A percentile compares a stretch with the other conserved stretches of the same genome.
phyloP scores from a whole-genome alignment of 140 eudicot genomes.

The Eryngium alpinum region DNA sequence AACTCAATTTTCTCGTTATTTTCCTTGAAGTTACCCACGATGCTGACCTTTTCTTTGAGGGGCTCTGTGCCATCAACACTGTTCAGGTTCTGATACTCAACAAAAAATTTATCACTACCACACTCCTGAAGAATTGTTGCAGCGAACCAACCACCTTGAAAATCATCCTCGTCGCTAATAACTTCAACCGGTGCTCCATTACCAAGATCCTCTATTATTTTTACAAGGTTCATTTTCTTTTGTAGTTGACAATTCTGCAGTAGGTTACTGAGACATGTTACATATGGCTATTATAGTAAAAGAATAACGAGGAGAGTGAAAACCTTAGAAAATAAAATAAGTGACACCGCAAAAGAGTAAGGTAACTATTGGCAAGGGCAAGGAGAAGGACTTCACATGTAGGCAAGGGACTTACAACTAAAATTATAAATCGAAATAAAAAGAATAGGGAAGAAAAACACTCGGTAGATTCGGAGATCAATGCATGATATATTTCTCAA shows the following conservation, averaged over 20 bases:
- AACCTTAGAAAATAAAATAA: neutral
- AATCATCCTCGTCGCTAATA: slow-evolving; percentile 66
- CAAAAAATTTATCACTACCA: slow-evolving; percentile 21
- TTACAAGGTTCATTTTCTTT: slow-evolving; percentile 20
- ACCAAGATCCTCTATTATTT: slow-evolving; percentile 16
- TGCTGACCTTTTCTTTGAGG: slow-evolving; percentile 28
- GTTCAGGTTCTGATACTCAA: slow-evolving; percentile 52
- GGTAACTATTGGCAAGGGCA: neutral
- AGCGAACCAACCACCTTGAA: slow-evolving; percentile 69
- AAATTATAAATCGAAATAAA: no score
- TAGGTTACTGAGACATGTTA: neutral
- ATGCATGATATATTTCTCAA: no score
- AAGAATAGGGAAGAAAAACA: no score
- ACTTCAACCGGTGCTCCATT: slow-evolving; percentile 55
- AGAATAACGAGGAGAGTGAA: neutral
- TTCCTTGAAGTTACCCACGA: slow-evolving; percentile 28
- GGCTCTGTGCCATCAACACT: slow-evolving; percentile 45
- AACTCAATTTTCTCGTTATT: slow-evolving; percentile 23
- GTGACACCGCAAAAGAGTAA: neutral
- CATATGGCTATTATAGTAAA: neutral
- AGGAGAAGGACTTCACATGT: no score
- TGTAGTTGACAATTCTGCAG: slow-evolving; percentile 26
- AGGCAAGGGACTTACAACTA: no score
- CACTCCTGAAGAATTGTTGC: slow-evolving; percentile 42
- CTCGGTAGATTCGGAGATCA: no score